Evolutionary conservation across 2,329 filamentous ascomycete species (phyloP).

Genomic region (Colletotrichum sojae): DNA sequence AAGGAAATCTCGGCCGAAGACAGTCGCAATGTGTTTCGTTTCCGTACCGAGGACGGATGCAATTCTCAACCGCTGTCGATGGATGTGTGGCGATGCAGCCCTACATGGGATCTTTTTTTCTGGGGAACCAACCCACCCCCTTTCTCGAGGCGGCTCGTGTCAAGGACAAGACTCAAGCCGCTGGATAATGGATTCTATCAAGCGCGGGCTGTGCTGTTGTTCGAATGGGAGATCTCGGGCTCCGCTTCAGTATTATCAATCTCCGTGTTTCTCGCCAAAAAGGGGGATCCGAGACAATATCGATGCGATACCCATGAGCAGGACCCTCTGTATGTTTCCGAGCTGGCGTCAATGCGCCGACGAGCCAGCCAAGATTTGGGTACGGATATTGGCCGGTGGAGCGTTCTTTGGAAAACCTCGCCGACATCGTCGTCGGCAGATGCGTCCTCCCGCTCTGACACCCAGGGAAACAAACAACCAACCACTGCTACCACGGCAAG

Average conservation of each 20-base stretch:
- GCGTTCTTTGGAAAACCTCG: background rate
- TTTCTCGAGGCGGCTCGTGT: no score
- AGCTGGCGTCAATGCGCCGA: conserved; percentile 2
- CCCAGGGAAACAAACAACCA: conserved; percentile 10
- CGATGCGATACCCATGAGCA: conserved; percentile 15
- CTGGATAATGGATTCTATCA: no score
- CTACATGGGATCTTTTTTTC: conserved; percentile 36
- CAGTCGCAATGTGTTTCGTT: conserved; percentile 16
- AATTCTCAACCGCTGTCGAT: conserved; percentile 23
- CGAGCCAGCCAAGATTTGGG: background rate
- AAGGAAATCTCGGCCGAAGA: conserved; percentile 30
- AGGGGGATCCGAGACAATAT: conserved; percentile 19
- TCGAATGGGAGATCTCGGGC: background rate
- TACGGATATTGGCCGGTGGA: conserved; percentile 35
- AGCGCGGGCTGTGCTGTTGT: background rate
- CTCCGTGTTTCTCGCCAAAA: conserved; percentile 16
- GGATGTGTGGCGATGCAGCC: conserved; percentile 45
- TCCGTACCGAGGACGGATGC: conserved; percentile 27
- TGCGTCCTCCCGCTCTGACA: background rate
- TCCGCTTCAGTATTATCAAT: conserved; percentile 19
- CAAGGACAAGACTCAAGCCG: no score
- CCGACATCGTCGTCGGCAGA: conserved; percentile 3
- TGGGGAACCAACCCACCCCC: no score
- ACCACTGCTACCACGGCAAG: background rate
- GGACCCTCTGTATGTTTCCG: background rate